phyloP scores from a whole-genome alignment of 441 rosid species.

The Corymbia citriodora region DNA sequence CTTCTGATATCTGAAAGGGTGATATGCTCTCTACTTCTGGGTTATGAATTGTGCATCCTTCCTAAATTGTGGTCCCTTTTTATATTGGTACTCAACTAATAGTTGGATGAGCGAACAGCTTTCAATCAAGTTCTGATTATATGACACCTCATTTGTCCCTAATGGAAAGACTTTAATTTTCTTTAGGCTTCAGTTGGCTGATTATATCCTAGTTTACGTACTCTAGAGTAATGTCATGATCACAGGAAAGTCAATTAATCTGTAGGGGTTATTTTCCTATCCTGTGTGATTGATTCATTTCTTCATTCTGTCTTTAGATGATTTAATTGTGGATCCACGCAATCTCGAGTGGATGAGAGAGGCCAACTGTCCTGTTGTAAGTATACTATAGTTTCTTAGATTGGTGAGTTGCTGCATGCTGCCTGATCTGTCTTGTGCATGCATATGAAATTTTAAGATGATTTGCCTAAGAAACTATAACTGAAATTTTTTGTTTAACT shows the following conservation, averaged over 20 bases:
- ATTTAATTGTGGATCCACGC: slow-evolving; percentile 93
- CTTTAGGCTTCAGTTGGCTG: neutral
- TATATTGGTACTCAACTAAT: neutral
- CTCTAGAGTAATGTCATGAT: neutral
- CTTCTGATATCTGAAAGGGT: neutral
- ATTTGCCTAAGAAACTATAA: neutral
- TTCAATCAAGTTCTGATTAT: neutral
- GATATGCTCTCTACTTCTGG: neutral
- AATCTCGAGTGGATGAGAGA: slow-evolving; percentile 97
- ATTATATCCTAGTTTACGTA: neutral
- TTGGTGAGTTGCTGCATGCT: neutral
- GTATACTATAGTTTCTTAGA: slow-evolving; percentile 21
- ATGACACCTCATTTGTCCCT: neutral
- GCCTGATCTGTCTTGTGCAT: neutral
- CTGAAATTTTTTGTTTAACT: neutral
- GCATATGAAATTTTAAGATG: neutral
- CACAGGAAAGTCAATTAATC: neutral
- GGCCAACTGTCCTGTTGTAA: slow-evolving; percentile 90
- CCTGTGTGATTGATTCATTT: slow-evolving; percentile 17
- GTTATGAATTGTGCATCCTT: neutral
- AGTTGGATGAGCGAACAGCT: neutral
- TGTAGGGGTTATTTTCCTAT: neutral
- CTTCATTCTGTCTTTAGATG: slow-evolving; percentile 46
- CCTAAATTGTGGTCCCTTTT: neutral
- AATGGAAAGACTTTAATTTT: neutral